phyloP scores from a whole-genome alignment of 1,284 basidiomycete genomes.

The Lentinus polychrous region DNA sequence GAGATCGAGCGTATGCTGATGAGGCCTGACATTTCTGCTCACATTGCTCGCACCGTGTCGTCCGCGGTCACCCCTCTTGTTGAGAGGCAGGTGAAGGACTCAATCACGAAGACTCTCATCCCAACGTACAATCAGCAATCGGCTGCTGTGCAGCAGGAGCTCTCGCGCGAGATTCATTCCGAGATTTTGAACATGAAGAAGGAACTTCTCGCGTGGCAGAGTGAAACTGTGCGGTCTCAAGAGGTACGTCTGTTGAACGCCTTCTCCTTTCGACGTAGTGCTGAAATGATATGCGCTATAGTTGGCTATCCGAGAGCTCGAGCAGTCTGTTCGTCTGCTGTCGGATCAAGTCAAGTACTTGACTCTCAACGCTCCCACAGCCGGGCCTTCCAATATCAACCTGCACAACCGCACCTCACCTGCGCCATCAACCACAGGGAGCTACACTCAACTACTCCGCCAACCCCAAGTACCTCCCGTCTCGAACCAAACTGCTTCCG shows the following conservation, averaged over 20 bases:
- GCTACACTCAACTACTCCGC: slow-evolving; percentile 19
- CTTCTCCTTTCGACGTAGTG: slow-evolving; percentile 1
- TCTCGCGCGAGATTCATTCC: slow-evolving; percentile 62
- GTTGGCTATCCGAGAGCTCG: slow-evolving; percentile 70
- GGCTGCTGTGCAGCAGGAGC: slow-evolving; percentile 66
- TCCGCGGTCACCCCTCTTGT: slow-evolving; percentile 63
- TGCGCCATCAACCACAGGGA: slow-evolving; percentile 16
- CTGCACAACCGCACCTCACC: slow-evolving; percentile 41
- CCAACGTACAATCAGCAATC: slow-evolving; percentile 69
- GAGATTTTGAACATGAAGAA: slow-evolving; percentile 72
- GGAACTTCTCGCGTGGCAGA: slow-evolving; percentile 72
- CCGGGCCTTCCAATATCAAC: slow-evolving; percentile 27
- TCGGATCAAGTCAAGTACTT: slow-evolving; percentile 77
- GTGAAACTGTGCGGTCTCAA: slow-evolving; percentile 64
- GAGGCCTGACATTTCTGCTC: slow-evolving; percentile 67
- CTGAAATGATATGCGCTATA: slow-evolving; percentile 21
- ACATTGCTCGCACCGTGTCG: slow-evolving; percentile 67
- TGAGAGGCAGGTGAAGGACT: slow-evolving; percentile 75
- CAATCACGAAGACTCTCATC: slow-evolving; percentile 63
- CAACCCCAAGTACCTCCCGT: slow-evolving; percentile 19
- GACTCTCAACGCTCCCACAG: slow-evolving; percentile 41
- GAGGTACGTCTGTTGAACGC: slow-evolving; percentile 44
- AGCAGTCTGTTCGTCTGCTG: slow-evolving; percentile 62
- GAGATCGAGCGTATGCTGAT: slow-evolving; percentile 73
- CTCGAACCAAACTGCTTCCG: slow-evolving; percentile 18